phyloP scores from a whole-genome alignment of 202 grass and related monocot genomes.

The Dendrocalamus latiflorus region DNA sequence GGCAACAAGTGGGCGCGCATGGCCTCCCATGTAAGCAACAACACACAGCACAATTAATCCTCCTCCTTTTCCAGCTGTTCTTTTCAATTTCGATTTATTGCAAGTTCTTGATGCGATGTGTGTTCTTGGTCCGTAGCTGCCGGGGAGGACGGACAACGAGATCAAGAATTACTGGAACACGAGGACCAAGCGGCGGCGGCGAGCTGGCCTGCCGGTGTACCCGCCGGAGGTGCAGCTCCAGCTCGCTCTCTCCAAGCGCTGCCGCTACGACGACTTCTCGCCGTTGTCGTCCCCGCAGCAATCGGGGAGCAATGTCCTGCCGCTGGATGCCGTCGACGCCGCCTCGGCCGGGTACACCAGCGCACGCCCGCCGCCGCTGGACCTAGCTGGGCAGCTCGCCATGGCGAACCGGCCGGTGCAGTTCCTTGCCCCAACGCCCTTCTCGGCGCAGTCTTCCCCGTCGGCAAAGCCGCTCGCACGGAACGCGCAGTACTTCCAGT shows the following conservation, averaged over 20 bases:
- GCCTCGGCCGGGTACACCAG: slow-evolving; percentile 14
- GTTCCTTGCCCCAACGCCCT: slow-evolving; percentile 15
- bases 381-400: slow-evolving; percentile 37
- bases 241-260: too few species aligned
- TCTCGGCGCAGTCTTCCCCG: slow-evolving; percentile 39
- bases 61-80: neutral
- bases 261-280: too few species aligned
- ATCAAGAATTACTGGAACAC: too few species aligned
- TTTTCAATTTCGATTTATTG: neutral
- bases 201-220: too few species aligned
- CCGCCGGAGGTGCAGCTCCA: too few species aligned
- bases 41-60: neutral
- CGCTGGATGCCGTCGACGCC: neutral
- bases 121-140: slow-evolving; percentile 1
- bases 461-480: slow-evolving; percentile 20
- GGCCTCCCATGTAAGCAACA: slow-evolving; percentile 52
- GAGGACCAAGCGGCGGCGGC: too few species aligned
- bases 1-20: slow-evolving; percentile 89
- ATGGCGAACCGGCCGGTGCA: neutral
- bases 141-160: too few species aligned
- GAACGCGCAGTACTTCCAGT: slow-evolving; percentile 36
- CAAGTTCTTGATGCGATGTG: neutral
- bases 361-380: slow-evolving; percentile 39
- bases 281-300: too few species aligned
- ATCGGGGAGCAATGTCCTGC: too few species aligned